A percentile compares a stretch with the other conserved stretches of the same genome.
Conservation (phyloP, 768 basidiomycete species). For the Tulasnella sp. region DNA sequence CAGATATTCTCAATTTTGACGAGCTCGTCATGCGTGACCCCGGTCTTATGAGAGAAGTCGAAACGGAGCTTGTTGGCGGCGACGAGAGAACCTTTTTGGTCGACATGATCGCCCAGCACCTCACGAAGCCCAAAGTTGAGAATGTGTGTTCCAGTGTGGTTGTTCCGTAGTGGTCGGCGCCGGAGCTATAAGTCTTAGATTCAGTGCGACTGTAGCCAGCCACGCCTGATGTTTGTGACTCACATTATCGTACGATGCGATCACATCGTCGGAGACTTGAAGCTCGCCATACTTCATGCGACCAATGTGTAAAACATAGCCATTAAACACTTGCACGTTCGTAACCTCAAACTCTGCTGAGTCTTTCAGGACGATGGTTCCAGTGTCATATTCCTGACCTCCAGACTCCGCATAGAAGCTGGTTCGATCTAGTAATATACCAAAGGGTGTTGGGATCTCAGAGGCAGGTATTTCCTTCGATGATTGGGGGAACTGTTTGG, state of each 20-base stretch:
- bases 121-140: slow-evolving; percentile 91
- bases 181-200: slow-evolving; percentile 47
- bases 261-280: slow-evolving; percentile 66
- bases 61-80: slow-evolving; percentile 93
- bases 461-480: slow-evolving; percentile 48
- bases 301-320: slow-evolving; percentile 92
- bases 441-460: slow-evolving; percentile 52
- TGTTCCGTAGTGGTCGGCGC: slow-evolving; percentile 91
- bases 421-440: slow-evolving; percentile 80
- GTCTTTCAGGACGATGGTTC: slow-evolving; percentile 87
- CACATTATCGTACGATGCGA: slow-evolving; percentile 90
- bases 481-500: slow-evolving; percentile 60
- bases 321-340: slow-evolving; percentile 89
- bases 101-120: slow-evolving; percentile 91
- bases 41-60: slow-evolving; percentile 95
- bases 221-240: slow-evolving; percentile 17
- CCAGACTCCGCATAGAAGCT: slow-evolving; percentile 97
- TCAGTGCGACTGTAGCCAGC: not conserved
- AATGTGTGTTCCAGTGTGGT: slow-evolving; percentile 97
- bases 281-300: slow-evolving; percentile 80
- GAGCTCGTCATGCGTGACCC: slow-evolving; percentile 67
- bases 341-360: slow-evolving; percentile 85
- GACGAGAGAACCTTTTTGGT: slow-evolving; percentile 96
- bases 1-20: slow-evolving; percentile 73
- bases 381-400: slow-evolving; percentile 95